Percentiles rank a stretch among this genome's conserved stretches.
Evolutionary conservation across 495 filamentous ascomycete genomes (phyloP).

Genomic region (Penicillium daleae): DNA sequence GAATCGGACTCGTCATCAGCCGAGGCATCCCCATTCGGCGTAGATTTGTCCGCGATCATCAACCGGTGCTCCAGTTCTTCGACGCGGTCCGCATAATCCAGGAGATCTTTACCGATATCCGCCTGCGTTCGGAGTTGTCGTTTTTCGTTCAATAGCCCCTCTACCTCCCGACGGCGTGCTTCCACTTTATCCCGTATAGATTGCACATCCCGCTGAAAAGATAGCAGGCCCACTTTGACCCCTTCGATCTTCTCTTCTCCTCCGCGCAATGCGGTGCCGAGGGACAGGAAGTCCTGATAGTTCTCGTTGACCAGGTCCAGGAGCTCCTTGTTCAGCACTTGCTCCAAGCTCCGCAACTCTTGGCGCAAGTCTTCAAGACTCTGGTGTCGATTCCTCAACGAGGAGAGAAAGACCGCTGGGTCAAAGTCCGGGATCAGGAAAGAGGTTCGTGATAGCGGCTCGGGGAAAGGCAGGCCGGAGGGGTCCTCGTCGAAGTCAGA

Average conservation of each 20-base stretch:
- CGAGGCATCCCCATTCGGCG: slow-evolving; percentile 3
- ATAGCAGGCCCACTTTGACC: slow-evolving; percentile 81
- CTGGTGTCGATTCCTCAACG: slow-evolving; percentile 84
- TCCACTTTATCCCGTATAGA: slow-evolving; percentile 58
- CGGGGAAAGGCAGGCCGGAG: slow-evolving; percentile 78
- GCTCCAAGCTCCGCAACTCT: slow-evolving; percentile 77
- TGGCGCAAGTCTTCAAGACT: slow-evolving; percentile 91
- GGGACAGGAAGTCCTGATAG: slow-evolving; percentile 83
- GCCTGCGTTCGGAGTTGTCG: slow-evolving; percentile 53
- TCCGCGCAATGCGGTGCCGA: slow-evolving; percentile 80
- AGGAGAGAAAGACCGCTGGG: slow-evolving; percentile 80
- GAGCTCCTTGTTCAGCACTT: slow-evolving; percentile 78
- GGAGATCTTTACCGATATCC: slow-evolving; percentile 64
- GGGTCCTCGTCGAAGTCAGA: slow-evolving; percentile 64
- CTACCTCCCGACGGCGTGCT: slow-evolving; percentile 56
- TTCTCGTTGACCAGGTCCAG: slow-evolving; percentile 93
- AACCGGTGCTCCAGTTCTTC: slow-evolving; percentile 76
- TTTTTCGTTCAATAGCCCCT: slow-evolving; percentile 57
- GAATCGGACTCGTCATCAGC: slow-evolving; percentile 33
- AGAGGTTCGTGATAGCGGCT: slow-evolving; percentile 73
- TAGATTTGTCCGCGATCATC: slow-evolving; percentile 49
- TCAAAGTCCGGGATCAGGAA: slow-evolving; percentile 82
- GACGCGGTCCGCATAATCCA: slow-evolving; percentile 72
- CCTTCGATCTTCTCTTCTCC: slow-evolving; percentile 93
- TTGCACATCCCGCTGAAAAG: slow-evolving; percentile 79